Base-by-base conservation (phyloP, 768 basidiomycete species). In the Lentinus tigrinus region DNA sequence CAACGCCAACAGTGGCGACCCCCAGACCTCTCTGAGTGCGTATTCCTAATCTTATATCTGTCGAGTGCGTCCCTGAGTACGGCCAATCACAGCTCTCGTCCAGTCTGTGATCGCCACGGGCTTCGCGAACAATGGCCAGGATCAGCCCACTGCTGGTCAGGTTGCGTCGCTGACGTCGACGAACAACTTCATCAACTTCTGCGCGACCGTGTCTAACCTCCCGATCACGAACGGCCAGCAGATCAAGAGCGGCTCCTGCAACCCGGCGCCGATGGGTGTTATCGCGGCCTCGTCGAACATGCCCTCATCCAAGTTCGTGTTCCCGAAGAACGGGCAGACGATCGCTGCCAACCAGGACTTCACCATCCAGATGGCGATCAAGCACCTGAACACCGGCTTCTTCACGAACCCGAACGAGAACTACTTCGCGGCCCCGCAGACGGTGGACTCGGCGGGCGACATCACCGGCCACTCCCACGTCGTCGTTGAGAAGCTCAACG, bases 161-260 rank as follows among this genome's bases (percentile, higher is more conserved):
- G 77, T 78, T 36, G 74, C 83, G 26, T 85, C 84, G 7, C 70
- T 83, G 7, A 84, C 81, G 0, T 85, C 85, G 16, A 71, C 69
- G 38, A 85, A 89, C 74, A 89, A 89, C 76, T 90, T 85, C 69
- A 86, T 87, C 72, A 86, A 86, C 73, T 85, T 76, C 69, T 87
- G 87, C 63, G 70, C 74, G 10, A 80, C 78, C n/a, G 65, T 77
- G 4, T 67, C 77, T 7, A 66, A 76, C 49, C 70, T 80, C 40
- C 80, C 85, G 4, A 77, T 88, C 58, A 88, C 88, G 44, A 81
- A 85, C 63, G 85, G 86, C 27, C 57, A 76, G 63, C 85, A 83
- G 65, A 70, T 81, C 66, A 71, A 63, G 54, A 72, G 68, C 6
- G 82, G 82, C 10, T 84, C 82, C 11, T 85, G 71, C 60, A 72